Conservation (phyloP, 2,329 filamentous ascomycete genomes). For the Rhynchosporium secalis region DNA sequence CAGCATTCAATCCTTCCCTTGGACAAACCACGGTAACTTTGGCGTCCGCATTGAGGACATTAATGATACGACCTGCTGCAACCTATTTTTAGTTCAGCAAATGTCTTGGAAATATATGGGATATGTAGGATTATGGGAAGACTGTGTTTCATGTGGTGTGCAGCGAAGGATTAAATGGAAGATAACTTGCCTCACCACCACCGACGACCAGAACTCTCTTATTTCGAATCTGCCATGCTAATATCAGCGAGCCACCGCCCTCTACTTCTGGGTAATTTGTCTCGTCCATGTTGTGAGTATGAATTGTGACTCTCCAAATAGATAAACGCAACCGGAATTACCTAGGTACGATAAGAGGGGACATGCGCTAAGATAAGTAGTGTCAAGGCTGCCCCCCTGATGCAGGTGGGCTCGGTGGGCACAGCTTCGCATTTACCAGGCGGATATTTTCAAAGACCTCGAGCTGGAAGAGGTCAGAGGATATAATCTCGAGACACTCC, state of each 20-base stretch:
- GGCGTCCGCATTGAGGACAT: constrained; percentile 93
- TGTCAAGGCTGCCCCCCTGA: neutral
- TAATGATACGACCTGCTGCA: constrained; percentile 88
- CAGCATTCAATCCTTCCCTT: constrained; percentile 75
- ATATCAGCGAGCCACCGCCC: constrained; percentile 86
- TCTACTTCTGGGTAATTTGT: constrained; percentile 74
- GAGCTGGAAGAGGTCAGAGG: constrained; percentile 33
- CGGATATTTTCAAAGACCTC: constrained; percentile 26
- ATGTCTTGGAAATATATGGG: constrained; percentile 5
- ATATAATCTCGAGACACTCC: constrained; percentile 27
- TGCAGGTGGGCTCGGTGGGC: neutral
- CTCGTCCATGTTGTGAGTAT: constrained; percentile 28
- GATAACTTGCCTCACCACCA: constrained; percentile 75
- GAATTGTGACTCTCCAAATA: constrained; percentile 2
- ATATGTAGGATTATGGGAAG: neutral
- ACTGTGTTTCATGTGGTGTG: no score
- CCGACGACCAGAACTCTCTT: constrained; percentile 92
- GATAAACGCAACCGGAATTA: no score
- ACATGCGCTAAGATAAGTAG: neutral
- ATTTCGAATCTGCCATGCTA: constrained; percentile 92
- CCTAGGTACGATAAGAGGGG: no score
- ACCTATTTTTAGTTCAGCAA: constrained; percentile 59
- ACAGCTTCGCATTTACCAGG: constrained; percentile 2
- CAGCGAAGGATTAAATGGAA: no score
- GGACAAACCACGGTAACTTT: constrained; percentile 85